These are phyloP conservation scores for Euphorbia schlechtendalii DNA, from an alignment of 441 rosid genomes.

Conservation along the genomic window DNA sequence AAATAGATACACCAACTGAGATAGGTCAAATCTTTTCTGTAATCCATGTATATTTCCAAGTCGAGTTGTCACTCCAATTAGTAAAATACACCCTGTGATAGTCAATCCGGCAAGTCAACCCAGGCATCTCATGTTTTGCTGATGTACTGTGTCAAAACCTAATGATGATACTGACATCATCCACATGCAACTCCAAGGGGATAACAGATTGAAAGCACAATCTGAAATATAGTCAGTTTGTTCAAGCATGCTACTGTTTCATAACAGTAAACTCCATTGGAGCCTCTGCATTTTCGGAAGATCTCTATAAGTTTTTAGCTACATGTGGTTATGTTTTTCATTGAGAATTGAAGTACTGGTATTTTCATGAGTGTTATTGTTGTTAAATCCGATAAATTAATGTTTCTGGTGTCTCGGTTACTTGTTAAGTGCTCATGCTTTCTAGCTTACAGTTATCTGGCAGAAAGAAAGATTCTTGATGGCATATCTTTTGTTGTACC, in stretches of 20 bases:
- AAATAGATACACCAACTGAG: no score
- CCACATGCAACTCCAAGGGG: not conserved
- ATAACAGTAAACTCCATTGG: not conserved
- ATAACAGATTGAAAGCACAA: not conserved
- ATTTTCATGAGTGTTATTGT: not conserved
- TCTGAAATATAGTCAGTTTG: not conserved
- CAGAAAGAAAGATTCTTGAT: constrained; percentile 79
- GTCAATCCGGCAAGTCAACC: not conserved
- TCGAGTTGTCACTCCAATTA: no score
- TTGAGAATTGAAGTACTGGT: not conserved
- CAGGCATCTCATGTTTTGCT: not conserved
- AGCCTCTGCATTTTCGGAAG: not conserved
- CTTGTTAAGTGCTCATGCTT: constrained; percentile 20
- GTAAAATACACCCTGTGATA: no score
- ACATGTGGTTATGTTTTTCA: not conserved
- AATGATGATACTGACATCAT: not conserved
- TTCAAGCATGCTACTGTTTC: not conserved
- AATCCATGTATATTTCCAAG: no score
- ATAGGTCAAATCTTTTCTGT: no score
- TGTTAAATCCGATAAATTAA: no score
- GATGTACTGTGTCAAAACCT: not conserved
- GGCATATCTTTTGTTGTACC: constrained; percentile 81
- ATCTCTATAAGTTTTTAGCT: not conserved
- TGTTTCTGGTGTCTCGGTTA: constrained; percentile 9
- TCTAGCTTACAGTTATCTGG: constrained; percentile 49